Base-by-base conservation (phyloP, 768 basidiomycete species). In the Chalciporus pseudorubinellus region DNA sequence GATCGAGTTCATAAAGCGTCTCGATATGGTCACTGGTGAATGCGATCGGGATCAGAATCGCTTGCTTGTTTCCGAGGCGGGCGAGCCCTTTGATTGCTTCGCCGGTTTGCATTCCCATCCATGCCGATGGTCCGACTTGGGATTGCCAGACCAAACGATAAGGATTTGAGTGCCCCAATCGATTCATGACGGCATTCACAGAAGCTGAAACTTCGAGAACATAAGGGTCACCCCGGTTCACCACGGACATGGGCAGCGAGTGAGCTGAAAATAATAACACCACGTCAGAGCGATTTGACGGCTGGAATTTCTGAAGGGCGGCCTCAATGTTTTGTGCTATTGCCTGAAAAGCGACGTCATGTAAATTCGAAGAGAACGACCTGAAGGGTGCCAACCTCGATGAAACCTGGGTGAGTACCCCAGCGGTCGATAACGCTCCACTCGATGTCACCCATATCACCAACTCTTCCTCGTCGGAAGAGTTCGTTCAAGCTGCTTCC, bases 1-100 rank as follows among this genome's bases (percentile, higher is more conserved):
- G 69, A 69, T 99, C 97, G 44, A 98, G 78, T 73, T 99, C 97
- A 62, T 90, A 98, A 44, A 99, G 76, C 20, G 97, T 99, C 76
- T 99, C 97, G 63, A 99, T 98, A 68, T 99, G 97, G 71, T 99
- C 97, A 67, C 89, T 94, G 13, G 97, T 99, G 74, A 99, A 99
- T 21, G 97, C 97, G 55, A 99, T 94, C 0, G 97, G 97, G 7
- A 99, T 83, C 34, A 98, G 74, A 50, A 98, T 77, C 4, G 79
- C 84, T 55, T 84, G 81, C 68, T 89, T 91, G 66, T 77, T 81
- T 26, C 87, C 88, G 36, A 90, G 72, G 16, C 85, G 80, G 46
- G 87, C 86, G 39, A 91, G 77, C 16, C 89, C 90, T 76, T 97
- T 92, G 65, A 99, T 73, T 40, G 94, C 90, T 47, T 92, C 93